Evolutionary conservation across 148 eudicot genomes (phyloP), one percentile per base, ranked within the genome.

Genomic region (Rhododendron henanense): DNA sequence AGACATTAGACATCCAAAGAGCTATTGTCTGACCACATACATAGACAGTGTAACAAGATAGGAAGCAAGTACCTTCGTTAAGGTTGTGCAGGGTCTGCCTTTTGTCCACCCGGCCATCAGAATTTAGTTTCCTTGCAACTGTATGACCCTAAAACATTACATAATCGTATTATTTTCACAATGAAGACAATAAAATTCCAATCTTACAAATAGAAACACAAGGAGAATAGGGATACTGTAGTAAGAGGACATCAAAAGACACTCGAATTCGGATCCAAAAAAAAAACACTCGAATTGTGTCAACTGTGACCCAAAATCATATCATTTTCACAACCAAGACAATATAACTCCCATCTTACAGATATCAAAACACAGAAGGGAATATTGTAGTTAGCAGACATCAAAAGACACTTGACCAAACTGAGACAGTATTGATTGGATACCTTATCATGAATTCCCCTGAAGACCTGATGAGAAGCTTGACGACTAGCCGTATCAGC

Each of bases 401-500:
- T 14, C 39, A 41, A 74, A 10, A 39, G 31, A 48, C 16, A 14
- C 21, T 81, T 2, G 15, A 61, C 18, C 39, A 69, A 55, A 47
- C 25, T 6, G n/a, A 86, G 25, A 57, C 4, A 59, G 71, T 79
- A 53, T 28, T 82, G 6, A 82, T 53, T 10, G 10, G 48, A 67
- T 91, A 96, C 99, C 98, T 95, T 95, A 53, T 92, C 89, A 87
- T 93, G 90, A 73, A 95, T 90, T 77, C 97, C 99, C 89, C 94
- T 93, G 15, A 93, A 94, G 87, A 96, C 85, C 88, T 91, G 92
- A 89, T 96, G 99, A 87, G 89, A 84, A 77, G 99, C 99, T 91
- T 91, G 93, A 85, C 99, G 91, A 85, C 93, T 92, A 73, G 92
- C 86, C 55, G 93, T 90, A 90, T 96, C 94, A 83, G 98, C 99